phyloP scores from a whole-genome alignment of 1,284 basidiomycete genomes.

The Hemileia vastatrix region DNA sequence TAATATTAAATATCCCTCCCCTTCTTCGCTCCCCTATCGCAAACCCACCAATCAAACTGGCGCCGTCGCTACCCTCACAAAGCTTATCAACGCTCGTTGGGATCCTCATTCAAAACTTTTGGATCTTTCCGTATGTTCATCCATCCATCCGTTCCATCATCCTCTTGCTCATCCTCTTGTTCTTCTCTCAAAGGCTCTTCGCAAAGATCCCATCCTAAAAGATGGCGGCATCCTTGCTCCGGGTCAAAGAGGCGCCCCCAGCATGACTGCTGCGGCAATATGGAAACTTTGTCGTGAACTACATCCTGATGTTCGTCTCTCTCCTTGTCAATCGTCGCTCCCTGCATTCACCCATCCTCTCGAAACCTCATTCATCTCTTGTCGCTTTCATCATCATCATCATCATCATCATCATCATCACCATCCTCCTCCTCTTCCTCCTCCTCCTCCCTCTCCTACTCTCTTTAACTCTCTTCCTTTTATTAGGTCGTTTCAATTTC shows the following conservation, averaged over 20 bases:
- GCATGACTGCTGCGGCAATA: slow-evolving; percentile 63
- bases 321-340: neutral
- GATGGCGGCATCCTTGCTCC: slow-evolving; percentile 59
- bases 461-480: neutral
- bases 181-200: slow-evolving; percentile 49
- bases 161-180: neutral
- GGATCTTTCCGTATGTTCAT: slow-evolving; percentile 10
- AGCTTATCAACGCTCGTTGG: slow-evolving; percentile 18
- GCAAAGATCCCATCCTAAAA: slow-evolving; percentile 61
- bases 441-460: slow-evolving; percentile 59
- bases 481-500: slow-evolving; percentile 13
- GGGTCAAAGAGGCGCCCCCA: slow-evolving; percentile 54
- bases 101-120: slow-evolving; percentile 16
- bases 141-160: neutral
- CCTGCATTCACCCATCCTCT: neutral
- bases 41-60: too few species aligned
- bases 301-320: slow-evolving; percentile 50
- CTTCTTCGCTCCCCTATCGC: too few species aligned
- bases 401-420: slow-evolving; percentile 52
- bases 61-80: slow-evolving; percentile 18
- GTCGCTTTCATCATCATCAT: neutral
- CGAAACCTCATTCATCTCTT: too few species aligned
- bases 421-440: slow-evolving; percentile 50
- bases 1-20: too few species aligned
- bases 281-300: slow-evolving; percentile 73